Base-by-base conservation (phyloP, 768 basidiomycete species). In the Lyophyllum shimeji region DNA sequence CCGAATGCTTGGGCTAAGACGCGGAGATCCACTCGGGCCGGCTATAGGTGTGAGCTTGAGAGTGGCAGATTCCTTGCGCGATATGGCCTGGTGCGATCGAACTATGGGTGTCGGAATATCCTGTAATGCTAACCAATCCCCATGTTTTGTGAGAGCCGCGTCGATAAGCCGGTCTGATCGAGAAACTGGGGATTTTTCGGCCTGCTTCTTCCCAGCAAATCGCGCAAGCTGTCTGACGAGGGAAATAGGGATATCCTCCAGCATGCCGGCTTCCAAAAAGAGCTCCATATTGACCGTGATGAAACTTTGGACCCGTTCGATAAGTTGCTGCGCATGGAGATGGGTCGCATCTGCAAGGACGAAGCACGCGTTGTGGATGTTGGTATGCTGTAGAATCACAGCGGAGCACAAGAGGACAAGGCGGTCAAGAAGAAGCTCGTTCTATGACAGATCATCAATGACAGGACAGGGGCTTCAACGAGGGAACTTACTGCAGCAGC, bases 371-470 rank as follows among this genome's bases (percentile, higher is more conserved):
- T 97, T 98, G 69, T 83, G 75, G 56, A 87, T 76, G 52, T 83
- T 87, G 49, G 87, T 76, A 65, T 84, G 79, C 37, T 76, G 74
- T 34, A 94, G 76, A 50, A 98, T 81, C 42, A 89, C 79, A 8
- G 76, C 74, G 1, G 95, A 95, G 72, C 95, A 97, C 23, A 96
- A 72, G 1, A 91, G 79, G 33, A 93, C 81, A 18, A 98, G 81
- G 18, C 87, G 85, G 64, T 92, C 91, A n/a, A 98, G 75, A 8
- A 97, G 80, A 2, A 98, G 73, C 70, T 98, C 94, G 60, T 89
- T 95, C 89, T 95, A 58, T 4, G 7, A 33, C 24, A 9, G 23
- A 5, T 8, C 9, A 47, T 63, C 20, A 64, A 20, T n/a, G 2
- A 48, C 63, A 34, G 27, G 50, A 25, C 15, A 18, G 34, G 6